A percentile compares a stretch with the other conserved stretches of the same genome.
Conservation (phyloP, 2,329 filamentous ascomycete genomes). For the Bisporella sp. region DNA sequence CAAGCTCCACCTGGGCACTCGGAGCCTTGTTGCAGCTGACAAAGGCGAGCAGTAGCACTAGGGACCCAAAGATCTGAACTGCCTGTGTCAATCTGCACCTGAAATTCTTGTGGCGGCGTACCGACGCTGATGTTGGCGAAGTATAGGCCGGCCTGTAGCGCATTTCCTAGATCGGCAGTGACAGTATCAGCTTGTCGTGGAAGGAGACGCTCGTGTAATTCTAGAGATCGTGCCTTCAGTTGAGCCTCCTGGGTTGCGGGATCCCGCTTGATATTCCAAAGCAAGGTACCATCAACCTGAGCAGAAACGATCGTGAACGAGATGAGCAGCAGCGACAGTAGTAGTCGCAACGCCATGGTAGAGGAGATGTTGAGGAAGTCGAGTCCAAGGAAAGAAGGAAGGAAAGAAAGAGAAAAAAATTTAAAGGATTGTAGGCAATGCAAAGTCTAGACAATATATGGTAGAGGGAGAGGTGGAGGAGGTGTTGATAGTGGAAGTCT, state of each 20-base stretch:
- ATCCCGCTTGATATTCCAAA: slow-evolving; percentile 18
- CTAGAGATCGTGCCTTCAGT: slow-evolving; percentile 11
- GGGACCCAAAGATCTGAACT: slow-evolving; percentile 56
- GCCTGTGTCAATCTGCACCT: slow-evolving; percentile 54
- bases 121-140: slow-evolving; percentile 47
- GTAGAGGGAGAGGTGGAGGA: too few relatives aligned
- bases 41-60: slow-evolving; percentile 26
- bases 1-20: slow-evolving; percentile 40
- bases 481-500: too few relatives aligned
- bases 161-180: slow-evolving; percentile 33
- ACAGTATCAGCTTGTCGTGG: slow-evolving; percentile 14
- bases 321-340: neutral
- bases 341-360: neutral
- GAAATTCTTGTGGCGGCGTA: slow-evolving; percentile 48
- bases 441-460: too few relatives aligned
- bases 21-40: slow-evolving; percentile 20
- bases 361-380: too few relatives aligned
- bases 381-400: too few relatives aligned
- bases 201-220: slow-evolving; percentile 3
- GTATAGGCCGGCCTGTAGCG: slow-evolving; percentile 42
- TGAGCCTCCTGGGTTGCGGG: slow-evolving; percentile 14
- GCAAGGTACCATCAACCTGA: slow-evolving; percentile 9
- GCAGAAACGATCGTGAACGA: neutral
- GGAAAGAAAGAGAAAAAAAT: too few relatives aligned
- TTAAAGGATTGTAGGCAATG: too few relatives aligned